Evolutionary conservation across 805 yeast species (phyloP), one percentile per base, ranked within the genome.

Genomic region (Wickerhamiella parazyma): DNA sequence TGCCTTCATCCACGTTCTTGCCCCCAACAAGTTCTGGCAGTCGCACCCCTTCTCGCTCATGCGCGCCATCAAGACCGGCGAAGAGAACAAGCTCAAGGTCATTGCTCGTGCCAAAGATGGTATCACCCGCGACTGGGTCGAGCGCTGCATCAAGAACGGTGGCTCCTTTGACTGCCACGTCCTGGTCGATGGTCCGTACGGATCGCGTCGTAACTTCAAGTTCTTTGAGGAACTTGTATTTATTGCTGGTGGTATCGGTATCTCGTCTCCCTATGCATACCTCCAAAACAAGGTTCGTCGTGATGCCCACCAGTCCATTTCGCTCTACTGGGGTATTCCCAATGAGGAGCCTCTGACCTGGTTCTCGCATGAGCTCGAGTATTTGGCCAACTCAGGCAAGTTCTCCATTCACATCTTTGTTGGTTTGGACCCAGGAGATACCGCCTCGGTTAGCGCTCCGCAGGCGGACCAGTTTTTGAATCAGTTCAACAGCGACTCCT

Each of bases 1-100:
- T 78, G 65, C 55, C 56, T 80, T 33, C 67, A 75, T 59, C 22
- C 42, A 46, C 51, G 76, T 45, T 63, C 71, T 38, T 36, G 64
- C 70, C 21, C 57, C 61, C 4, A 63, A 68, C 17, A 40, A 40
- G 38, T 40, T 40, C 17, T 40, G 43, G 43, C 43, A 40, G 21
- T 40, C 43, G n/a, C 43, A 40, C 21, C 43, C 43, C 16, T 40
- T 40, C 38, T 40, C 43, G 9, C 38, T 40, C 19, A 40, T 40
- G 43, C 43, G 43, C 17, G 43, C 43, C 20, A 25, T 40, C 33
- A 40, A 40, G 25, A 38, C 24, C 18, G 43, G 43, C 16, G 43
- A 40, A 26, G 38, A 40, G 26, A 36, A 28, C 36, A 36, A 34
- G 25, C 17, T 41, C 40, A 41, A 41, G 36, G 34, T 41, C 17